Evolutionary conservation across 371 early-diverging fungal genomes (phyloP), one percentile per base, ranked within the genome.

Genomic region (Parasitella parasitica): DNA sequence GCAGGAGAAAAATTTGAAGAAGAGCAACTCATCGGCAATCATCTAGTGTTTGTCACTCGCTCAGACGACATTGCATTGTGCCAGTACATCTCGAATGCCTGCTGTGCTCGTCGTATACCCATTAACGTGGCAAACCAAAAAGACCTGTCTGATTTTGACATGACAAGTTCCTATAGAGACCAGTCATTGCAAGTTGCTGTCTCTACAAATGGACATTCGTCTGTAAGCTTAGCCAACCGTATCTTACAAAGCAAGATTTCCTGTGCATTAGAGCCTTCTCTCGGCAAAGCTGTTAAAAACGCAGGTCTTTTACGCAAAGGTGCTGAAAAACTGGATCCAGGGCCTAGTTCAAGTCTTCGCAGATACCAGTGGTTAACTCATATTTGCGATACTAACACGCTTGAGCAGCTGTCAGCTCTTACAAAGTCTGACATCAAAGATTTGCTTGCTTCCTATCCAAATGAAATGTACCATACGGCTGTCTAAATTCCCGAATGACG

Each of bases 71-170:
- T 81, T 18, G 43, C 53, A 4, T 54, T 73, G 13, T 54, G 54
- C 9, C 57, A 73, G 16, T 22, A 20, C 18, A 37, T 54, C 6
- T 54, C 54, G 9, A 11, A 54, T 18, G 35, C 26, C 2, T 84
- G 86, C 50, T 71, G 81, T 36, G 83, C 86, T 53, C 69, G 81
- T 36, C 73, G 85, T 26, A 84, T 90, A 13, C 89, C 89, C 13
- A 87, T 91, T 51, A 92, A 92, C 54, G 90, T 87, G 22, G 86
- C 91, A 0, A 91, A 92, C 59, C 82, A 82, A 53, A 86, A 86
- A 38, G 88, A 90, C 11, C 71, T 88, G 22, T 92, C 90, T 61
- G 90, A 92, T 57, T 91, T 92, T 63, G 89, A 82, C 78, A 90
- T 91, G 81, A 89, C 89, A 62, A 86, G 89, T 13, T 85, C 81